Evolutionary conservation across 306 rosid genomes (phyloP), one percentile per base, ranked within the genome.

Genomic region (Malus domestica): DNA sequence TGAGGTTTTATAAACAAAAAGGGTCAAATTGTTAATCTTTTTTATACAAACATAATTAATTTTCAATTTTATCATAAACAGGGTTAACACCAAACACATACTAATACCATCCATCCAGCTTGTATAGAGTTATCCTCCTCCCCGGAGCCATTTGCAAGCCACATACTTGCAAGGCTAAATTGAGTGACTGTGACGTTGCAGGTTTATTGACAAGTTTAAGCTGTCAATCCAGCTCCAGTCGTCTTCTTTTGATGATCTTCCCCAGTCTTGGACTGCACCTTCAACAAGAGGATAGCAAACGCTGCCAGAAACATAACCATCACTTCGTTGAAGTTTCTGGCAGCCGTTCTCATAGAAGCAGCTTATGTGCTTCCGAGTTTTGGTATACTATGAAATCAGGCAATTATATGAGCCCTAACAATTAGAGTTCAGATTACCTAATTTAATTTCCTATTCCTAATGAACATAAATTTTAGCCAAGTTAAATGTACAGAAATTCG

Each of bases 141-240:
- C 71, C 25, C 40, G 14, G 54, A 38, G 20, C 83, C 76, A 69
- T 33, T 66, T 16, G 30, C 38, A 42, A 75, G 3, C 38, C 70
- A 64, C 63, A 46, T 78, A 5, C 63, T 13, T 54, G 78, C 76
- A 74, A 46, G 4, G 68, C 79, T 79, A 51, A 83, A 71, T 51
- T 79, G 83, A 57, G 67, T 46, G 2, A 25, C 54, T 13, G 32
- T 33, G 9, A 23, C 23, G 23, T 23, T 25, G 81, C 74, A 52
- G 82, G 77, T 63, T 73, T 80, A 22, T 68, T 80, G 55, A 76
- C 73, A 20, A 76, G 71, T 40, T 76, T 51, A 68, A 80, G 84
- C 33, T 76, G 74, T 61, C 73, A 67, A n/a, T 73, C 60, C 32
- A 84, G 10, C 57, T 72, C 74, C 76, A 73, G 27, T 60, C 42